phyloP scores from a whole-genome alignment of 331 rosid genomes.

The Acacia pycnantha region DNA sequence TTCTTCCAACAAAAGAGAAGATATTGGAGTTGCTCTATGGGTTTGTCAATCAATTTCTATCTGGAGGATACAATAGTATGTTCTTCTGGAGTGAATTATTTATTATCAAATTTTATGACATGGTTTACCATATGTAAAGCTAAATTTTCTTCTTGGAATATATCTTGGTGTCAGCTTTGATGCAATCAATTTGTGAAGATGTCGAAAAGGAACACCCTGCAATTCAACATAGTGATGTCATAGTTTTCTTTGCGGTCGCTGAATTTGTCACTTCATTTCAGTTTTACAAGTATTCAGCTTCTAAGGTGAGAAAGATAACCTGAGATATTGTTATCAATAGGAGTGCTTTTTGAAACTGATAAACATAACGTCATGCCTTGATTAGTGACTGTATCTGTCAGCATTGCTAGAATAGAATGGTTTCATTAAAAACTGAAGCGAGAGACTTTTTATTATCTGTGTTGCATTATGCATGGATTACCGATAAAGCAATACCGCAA shows the following conservation, averaged over 20 bases:
- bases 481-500: no score
- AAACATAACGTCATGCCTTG: not conserved
- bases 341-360: constrained; percentile 21
- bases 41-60: constrained; percentile 72
- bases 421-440: not conserved
- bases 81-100: constrained; percentile 9
- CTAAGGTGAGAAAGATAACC: constrained; percentile 64
- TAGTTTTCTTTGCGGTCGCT: constrained; percentile 82
- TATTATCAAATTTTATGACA: constrained; percentile 4
- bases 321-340: constrained; percentile 9
- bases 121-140: constrained; percentile 21
- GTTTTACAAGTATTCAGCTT: constrained; percentile 59
- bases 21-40: constrained; percentile 75
- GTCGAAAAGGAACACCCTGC: constrained; percentile 82
- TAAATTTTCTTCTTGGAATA: constrained; percentile 26
- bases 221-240: constrained; percentile 68
- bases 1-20: constrained; percentile 63
- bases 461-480: not conserved
- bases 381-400: not conserved
- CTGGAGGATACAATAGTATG: constrained; percentile 83
- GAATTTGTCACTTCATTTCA: constrained; percentile 89
- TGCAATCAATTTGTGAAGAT: constrained; percentile 74
- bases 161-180: constrained; percentile 59
- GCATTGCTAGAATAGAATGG: not conserved
- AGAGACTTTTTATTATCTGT: no score